Evolutionary conservation across 192 early-diverging fungal genomes (phyloP).

Genomic region (Umbelopsis sp.): DNA sequence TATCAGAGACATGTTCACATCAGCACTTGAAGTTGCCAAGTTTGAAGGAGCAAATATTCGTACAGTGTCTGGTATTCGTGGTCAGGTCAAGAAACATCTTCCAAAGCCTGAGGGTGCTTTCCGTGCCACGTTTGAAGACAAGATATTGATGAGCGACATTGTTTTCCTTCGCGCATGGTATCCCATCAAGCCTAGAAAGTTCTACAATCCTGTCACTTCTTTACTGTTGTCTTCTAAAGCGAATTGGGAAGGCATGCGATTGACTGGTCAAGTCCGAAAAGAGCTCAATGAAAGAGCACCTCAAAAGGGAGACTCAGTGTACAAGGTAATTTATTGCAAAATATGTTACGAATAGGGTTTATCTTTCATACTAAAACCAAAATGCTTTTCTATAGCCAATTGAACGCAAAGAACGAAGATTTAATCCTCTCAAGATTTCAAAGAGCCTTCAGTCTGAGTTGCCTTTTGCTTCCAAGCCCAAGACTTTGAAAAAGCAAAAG

Average conservation of each 20-base stretch:
- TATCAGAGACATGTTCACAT: slow-evolving; percentile 98
- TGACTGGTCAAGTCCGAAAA: slow-evolving; percentile 82
- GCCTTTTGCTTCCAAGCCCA: slow-evolving; percentile 91
- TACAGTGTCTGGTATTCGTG: slow-evolving; percentile 96
- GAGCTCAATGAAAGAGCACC: slow-evolving; percentile 67
- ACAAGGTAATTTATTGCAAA: slow-evolving; percentile 57
- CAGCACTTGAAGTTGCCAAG: slow-evolving; percentile 94
- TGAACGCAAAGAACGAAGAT: slow-evolving; percentile 72
- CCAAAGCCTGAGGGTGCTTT: slow-evolving; percentile 85
- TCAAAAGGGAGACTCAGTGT: slow-evolving; percentile 82
- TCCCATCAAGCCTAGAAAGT: slow-evolving; percentile 91
- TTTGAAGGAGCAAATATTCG: slow-evolving; percentile 96
- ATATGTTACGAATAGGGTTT: background rate
- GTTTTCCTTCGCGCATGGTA: slow-evolving; percentile 98
- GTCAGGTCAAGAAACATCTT: slow-evolving; percentile 94
- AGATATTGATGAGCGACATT: slow-evolving; percentile 95
- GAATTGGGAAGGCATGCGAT: slow-evolving; percentile 88
- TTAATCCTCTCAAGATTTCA: slow-evolving; percentile 83
- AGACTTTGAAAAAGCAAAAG: slow-evolving; percentile 58
- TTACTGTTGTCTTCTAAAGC: slow-evolving; percentile 75
- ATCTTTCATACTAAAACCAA: background rate
- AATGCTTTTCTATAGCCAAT: slow-evolving; percentile 55
- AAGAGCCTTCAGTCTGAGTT: slow-evolving; percentile 79
- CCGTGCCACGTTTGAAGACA: slow-evolving; percentile 98
- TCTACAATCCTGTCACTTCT: slow-evolving; percentile 98